These are phyloP conservation scores for Guadua angustifolia DNA, from an alignment of 176 grass and related monocot species.

Conservation along the genomic window DNA sequence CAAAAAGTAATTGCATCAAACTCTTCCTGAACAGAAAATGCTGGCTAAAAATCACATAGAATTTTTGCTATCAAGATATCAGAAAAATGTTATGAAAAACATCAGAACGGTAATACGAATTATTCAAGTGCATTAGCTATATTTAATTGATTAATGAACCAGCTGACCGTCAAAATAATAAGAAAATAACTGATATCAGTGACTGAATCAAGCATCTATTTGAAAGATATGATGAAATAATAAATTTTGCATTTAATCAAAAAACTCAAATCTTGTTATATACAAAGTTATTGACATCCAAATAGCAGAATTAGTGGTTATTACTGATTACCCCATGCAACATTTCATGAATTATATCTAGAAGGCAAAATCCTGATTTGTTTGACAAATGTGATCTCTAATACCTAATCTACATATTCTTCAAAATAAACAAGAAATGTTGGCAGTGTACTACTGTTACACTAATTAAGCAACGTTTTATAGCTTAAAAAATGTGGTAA, in stretches of 20 bases:
- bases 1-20: slow-evolving; percentile 7
- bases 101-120: not conserved
- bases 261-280: too few relatives aligned
- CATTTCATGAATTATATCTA: too few relatives aligned
- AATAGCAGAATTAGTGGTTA: slow-evolving; percentile 22
- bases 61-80: not conserved
- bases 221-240: not conserved
- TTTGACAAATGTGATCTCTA: not conserved
- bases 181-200: not conserved
- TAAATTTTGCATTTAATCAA: slow-evolving; percentile 11
- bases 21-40: slow-evolving; percentile 12
- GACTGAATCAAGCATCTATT: slow-evolving; percentile 5
- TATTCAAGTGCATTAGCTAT: not conserved
- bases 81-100: not conserved
- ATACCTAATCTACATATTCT: not conserved
- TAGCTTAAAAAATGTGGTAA: not conserved
- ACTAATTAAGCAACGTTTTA: not conserved
- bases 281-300: slow-evolving; percentile 27
- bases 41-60: not conserved
- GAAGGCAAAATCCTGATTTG: not conserved
- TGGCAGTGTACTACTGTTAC: not conserved
- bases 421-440: not conserved
- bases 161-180: not conserved
- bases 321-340: not conserved
- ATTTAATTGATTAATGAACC: slow-evolving; percentile 3